These are phyloP conservation scores for Xylariaceae sp. DNA, from an alignment of 2,329 filamentous ascomycete species.

Conservation along the genomic window DNA sequence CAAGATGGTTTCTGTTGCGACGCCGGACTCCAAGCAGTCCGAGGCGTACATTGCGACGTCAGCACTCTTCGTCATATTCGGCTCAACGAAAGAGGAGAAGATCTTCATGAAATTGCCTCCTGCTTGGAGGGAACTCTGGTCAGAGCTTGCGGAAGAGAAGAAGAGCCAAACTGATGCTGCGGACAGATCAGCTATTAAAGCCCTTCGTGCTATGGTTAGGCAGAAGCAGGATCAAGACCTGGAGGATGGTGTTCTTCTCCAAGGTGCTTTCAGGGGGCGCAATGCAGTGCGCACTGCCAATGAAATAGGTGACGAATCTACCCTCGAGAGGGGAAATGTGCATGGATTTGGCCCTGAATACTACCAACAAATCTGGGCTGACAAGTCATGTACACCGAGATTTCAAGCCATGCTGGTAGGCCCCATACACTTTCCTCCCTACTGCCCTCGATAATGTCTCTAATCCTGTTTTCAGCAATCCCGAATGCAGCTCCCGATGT, in stretches of 20 bases:
- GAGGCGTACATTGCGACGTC: conserved; percentile 83
- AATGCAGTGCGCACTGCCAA: conserved; percentile 48
- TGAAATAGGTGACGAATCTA: conserved; percentile 53
- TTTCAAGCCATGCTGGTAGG: conserved; percentile 79
- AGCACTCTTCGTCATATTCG: conserved; percentile 80
- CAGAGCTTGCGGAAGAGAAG: conserved; percentile 71
- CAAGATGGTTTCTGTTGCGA: conserved; percentile 74
- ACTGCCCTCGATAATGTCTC: background rate
- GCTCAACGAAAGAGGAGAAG: conserved; percentile 81
- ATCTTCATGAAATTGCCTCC: conserved; percentile 76
- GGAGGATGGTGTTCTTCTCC: conserved; percentile 74
- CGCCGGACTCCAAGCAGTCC: conserved; percentile 77
- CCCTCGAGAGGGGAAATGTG: conserved; percentile 47
- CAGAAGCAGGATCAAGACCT: conserved; percentile 69
- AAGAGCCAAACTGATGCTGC: conserved; percentile 70
- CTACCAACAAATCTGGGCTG: conserved; percentile 61
- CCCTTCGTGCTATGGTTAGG: conserved; percentile 71
- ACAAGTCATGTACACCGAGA: conserved; percentile 58
- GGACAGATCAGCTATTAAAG: conserved; percentile 70
- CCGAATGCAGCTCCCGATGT: conserved; percentile 86
- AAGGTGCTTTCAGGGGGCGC: conserved; percentile 72
- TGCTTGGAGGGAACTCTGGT: conserved; percentile 84
- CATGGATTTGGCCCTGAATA: conserved; percentile 47
- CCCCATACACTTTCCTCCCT: background rate
- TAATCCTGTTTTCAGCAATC: conserved; percentile 45